Evolutionary conservation across 2,329 filamentous ascomycete species (phyloP).

Genomic region (Paecilomyces niveus): DNA sequence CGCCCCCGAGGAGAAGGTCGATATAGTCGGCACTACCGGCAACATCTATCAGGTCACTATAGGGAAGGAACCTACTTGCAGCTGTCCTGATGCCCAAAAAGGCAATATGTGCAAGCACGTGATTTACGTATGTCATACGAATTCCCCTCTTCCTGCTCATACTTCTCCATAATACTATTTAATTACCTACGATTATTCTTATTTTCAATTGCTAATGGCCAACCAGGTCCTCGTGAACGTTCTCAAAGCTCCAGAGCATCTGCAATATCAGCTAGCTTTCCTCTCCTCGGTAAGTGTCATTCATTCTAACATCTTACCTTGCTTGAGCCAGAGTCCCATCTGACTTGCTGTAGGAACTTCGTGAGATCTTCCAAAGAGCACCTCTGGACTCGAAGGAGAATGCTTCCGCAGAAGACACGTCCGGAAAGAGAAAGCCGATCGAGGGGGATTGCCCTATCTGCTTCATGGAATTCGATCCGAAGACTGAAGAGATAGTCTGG

Average conservation of each 20-base stretch:
- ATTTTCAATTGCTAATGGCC: conserved; percentile 9
- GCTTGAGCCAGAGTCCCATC: neutral
- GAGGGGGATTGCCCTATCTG: conserved; percentile 60
- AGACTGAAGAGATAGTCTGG: conserved; percentile 46
- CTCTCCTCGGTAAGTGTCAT: conserved; percentile 38
- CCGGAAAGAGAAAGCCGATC: conserved; percentile 50
- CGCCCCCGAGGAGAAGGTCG: conserved; percentile 44
- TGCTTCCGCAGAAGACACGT: conserved; percentile 26
- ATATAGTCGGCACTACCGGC: conserved; percentile 54
- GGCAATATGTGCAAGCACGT: conserved; percentile 60
- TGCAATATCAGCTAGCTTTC: conserved; percentile 55
- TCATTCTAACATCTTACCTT: neutral
- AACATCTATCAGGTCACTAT: conserved; percentile 57
- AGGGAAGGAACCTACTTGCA: conserved; percentile 45
- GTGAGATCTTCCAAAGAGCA: conserved; percentile 48
- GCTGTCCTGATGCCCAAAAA: conserved; percentile 48
- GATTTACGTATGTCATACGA: conserved; percentile 41
- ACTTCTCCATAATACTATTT: neutral
- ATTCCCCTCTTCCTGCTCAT: neutral
- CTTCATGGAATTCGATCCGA: conserved; percentile 47
- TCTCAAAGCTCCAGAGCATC: conserved; percentile 48
- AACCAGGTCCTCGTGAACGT: conserved; percentile 48
- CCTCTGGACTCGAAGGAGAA: conserved; percentile 41
- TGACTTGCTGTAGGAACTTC: conserved; percentile 41
- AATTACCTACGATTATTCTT: neutral